These are phyloP conservation scores for Calcarisporium arbuscula DNA, from an alignment of 2,329 filamentous ascomycete species.

Conservation along the genomic window DNA sequence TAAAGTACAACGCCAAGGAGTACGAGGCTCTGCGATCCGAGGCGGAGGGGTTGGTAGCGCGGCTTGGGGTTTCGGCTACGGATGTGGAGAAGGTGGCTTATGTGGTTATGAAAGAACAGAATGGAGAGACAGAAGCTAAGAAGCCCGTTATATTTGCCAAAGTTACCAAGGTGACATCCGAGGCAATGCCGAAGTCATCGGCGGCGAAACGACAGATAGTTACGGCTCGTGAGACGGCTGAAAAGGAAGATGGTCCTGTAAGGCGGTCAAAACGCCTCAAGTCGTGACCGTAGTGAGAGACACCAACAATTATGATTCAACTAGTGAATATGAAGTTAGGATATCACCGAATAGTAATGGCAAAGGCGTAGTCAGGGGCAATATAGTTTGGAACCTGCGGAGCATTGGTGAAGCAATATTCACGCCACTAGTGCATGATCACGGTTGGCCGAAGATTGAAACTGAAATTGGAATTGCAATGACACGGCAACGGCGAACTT, in stretches of 20 bases:
- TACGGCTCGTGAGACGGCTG: conserved; percentile 2
- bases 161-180: background rate
- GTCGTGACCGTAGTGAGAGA: background rate
- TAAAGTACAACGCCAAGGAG: conserved; percentile 67
- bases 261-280: conserved; percentile 12
- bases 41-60: conserved; percentile 35
- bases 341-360: too few species aligned
- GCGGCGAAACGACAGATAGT: conserved; percentile 9
- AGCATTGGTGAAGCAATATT: too few species aligned
- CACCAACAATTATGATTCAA: background rate
- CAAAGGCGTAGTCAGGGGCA: too few species aligned
- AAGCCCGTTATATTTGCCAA: too few species aligned
- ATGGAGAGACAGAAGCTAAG: conserved; percentile 1
- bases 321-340: background rate
- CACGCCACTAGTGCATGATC: too few species aligned
- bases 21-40: conserved; percentile 50
- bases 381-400: too few species aligned
- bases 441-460: too few species aligned
- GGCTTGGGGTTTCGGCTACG: conserved; percentile 49
- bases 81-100: conserved; percentile 67
- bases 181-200: background rate
- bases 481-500: too few species aligned
- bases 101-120: conserved; percentile 48
- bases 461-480: too few species aligned
- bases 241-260: background rate